Conservation (phyloP, 352 stramenopile species). For the Globisporangium paddicum region DNA sequence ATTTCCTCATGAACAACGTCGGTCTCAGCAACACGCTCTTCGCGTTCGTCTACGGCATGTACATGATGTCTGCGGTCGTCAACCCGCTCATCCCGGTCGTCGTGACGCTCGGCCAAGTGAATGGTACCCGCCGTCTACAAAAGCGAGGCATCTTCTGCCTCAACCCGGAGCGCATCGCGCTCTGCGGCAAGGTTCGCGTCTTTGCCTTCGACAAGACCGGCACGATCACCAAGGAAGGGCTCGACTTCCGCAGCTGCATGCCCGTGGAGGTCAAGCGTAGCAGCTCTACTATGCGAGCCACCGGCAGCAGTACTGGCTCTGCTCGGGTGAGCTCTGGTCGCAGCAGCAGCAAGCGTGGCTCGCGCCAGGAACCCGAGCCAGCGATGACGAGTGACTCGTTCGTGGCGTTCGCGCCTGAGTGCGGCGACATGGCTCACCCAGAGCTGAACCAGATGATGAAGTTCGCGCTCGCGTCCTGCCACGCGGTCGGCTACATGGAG, state of each 20-base stretch:
- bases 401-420: conserved; percentile 11
- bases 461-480: conserved; percentile 55
- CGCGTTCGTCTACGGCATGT: conserved; percentile 53
- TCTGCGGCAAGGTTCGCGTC: conserved; percentile 78
- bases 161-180: conserved; percentile 61
- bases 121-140: conserved; percentile 54
- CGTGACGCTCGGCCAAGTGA: conserved; percentile 70
- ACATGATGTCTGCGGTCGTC: conserved; percentile 49
- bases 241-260: conserved; percentile 50
- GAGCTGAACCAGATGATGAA: conserved; percentile 15
- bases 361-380: not conserved
- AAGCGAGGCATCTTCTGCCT: conserved; percentile 57
- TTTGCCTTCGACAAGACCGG: conserved; percentile 88
- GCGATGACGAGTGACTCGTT: not conserved
- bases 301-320: not conserved
- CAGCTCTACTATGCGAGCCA: not conserved
- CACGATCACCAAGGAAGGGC: conserved; percentile 78
- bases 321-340: not conserved
- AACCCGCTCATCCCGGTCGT: conserved; percentile 76
- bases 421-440: conserved; percentile 10
- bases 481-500: conserved; percentile 49
- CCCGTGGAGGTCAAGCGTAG: conserved; percentile 4
- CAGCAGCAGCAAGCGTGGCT: not conserved
- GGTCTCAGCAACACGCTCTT: conserved; percentile 52
- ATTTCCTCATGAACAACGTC: conserved; percentile 39